Percentiles rank a stretch among this genome's conserved stretches.
Conservation (phyloP, 192 early-diverging fungal genomes). For the Coemansia asiatica region DNA sequence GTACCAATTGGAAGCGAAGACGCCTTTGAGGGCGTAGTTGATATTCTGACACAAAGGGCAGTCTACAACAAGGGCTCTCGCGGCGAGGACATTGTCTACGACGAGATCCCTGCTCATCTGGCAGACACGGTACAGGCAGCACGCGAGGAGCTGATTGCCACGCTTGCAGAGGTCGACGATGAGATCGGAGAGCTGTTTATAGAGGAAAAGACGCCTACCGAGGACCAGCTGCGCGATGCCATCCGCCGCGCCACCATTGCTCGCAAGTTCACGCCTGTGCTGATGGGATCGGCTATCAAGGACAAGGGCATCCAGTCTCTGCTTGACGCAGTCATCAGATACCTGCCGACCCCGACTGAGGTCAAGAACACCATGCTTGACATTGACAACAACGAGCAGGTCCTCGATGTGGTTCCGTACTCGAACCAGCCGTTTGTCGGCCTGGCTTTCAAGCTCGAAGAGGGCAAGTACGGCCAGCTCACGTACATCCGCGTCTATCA, state of each 20-base stretch:
- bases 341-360: slow-evolving; percentile 73
- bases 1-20: slow-evolving; percentile 87
- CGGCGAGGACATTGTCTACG: slow-evolving; percentile 75
- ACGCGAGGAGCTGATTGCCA: slow-evolving; percentile 71
- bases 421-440: slow-evolving; percentile 77
- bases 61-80: slow-evolving; percentile 86
- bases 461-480: slow-evolving; percentile 93
- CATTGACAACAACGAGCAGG: slow-evolving; percentile 62
- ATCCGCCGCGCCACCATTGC: slow-evolving; percentile 77
- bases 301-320: slow-evolving; percentile 80
- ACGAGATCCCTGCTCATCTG: slow-evolving; percentile 67
- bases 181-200: slow-evolving; percentile 79
- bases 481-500: slow-evolving; percentile 98
- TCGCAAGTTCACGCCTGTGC: slow-evolving; percentile 78
- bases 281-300: slow-evolving; percentile 85
- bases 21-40: slow-evolving; percentile 86
- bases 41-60: slow-evolving; percentile 84
- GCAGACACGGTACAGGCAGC: slow-evolving; percentile 65
- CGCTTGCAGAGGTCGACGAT: slow-evolving; percentile 82
- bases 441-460: slow-evolving; percentile 89
- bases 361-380: slow-evolving; percentile 75
- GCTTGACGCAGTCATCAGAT: slow-evolving; percentile 68
- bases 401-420: slow-evolving; percentile 61
- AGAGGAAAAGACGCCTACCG: slow-evolving; percentile 69
- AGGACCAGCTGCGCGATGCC: slow-evolving; percentile 69